Evolutionary conservation across 495 filamentous ascomycete species (phyloP), one percentile per base, ranked within the genome.

Genomic region (Astrothelium macrocarpum): DNA sequence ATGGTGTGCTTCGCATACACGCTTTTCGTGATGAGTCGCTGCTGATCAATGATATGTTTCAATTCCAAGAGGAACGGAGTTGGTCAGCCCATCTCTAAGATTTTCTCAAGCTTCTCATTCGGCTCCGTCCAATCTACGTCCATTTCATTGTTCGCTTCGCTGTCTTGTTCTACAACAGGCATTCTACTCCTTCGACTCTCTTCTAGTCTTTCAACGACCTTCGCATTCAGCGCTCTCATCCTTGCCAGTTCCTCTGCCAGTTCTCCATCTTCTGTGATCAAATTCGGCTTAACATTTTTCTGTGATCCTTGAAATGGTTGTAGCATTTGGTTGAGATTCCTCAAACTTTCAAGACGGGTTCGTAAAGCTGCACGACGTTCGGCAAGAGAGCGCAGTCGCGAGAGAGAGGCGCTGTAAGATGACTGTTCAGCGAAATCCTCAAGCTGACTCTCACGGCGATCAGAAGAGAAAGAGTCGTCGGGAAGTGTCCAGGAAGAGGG

Each of bases 221-320:
- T 80, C 23, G 85, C 84, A 49, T 88, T 83, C 64, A 95, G 76
- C 72, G 90, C 82, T 42, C 86, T 81, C 85, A 90, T 92, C 67
- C 81, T 85, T 69, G 88, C 84, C 66, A 95, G 70, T 73, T 95
- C 90, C 45, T 79, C 76, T 65, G 84, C 83, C 26, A 95, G 71
- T 67, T 87, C 84, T n/a, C 86, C 87, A 72, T 90, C 86, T 49
- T 82, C 81, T 16, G 84, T 88, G 11, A 90, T 80, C 20, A 95
- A 76, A 73, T 93, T 95, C 26, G 86, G 85, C 69, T 95, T 90
- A 28, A 95, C 82, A 53, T 78, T 79, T 39, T 78, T 70, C 58
- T 78, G 76, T 0, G 83, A 79, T 5, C 82, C 71, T 36, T 78
- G 68, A 65, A 89, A 88, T 0, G 84, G 84, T 42, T 78, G 77